These are phyloP conservation scores for Eurotiales sp. DNA, from an alignment of 2,329 filamentous ascomycete genomes.

Conservation along the genomic window DNA sequence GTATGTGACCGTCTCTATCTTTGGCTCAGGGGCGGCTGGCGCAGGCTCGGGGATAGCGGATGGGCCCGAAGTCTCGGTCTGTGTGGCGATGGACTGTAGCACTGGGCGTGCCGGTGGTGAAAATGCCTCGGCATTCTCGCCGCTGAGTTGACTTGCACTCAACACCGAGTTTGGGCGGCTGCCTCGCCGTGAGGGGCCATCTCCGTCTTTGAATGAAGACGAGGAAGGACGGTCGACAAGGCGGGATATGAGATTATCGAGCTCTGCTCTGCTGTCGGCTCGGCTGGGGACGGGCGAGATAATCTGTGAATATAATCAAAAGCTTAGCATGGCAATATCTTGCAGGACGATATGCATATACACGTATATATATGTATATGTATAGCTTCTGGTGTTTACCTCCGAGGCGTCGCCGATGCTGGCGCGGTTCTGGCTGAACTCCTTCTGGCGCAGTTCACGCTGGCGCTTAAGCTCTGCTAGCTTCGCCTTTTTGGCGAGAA, in stretches of 20 bases:
- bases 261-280: slow-evolving; percentile 62
- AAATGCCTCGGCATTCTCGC: slow-evolving; percentile 51
- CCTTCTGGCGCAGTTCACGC: slow-evolving; percentile 75
- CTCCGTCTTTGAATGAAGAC: slow-evolving; percentile 56
- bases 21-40: slow-evolving; percentile 51
- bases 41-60: slow-evolving; percentile 76
- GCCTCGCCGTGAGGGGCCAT: slow-evolving; percentile 47
- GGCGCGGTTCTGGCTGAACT: slow-evolving; percentile 66
- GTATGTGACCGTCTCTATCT: slow-evolving; percentile 82
- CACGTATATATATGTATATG: too few relatives aligned
- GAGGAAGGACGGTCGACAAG: slow-evolving; percentile 74
- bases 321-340: neutral
- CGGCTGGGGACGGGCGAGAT: slow-evolving; percentile 67
- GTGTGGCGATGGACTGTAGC: slow-evolving; percentile 52
- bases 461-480: slow-evolving; percentile 94
- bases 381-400: slow-evolving; percentile 49
- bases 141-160: slow-evolving; percentile 76
- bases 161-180: slow-evolving; percentile 84
- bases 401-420: slow-evolving; percentile 67
- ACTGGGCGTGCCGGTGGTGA: slow-evolving; percentile 34
- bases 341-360: too few relatives aligned
- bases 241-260: slow-evolving; percentile 81
- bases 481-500: slow-evolving; percentile 93
- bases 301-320: slow-evolving; percentile 45
- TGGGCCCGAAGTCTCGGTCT: slow-evolving; percentile 71